Evolutionary conservation across 106 monocot species (phyloP), one percentile per base, ranked within the genome.

Genomic region (Allium sativum): DNA sequence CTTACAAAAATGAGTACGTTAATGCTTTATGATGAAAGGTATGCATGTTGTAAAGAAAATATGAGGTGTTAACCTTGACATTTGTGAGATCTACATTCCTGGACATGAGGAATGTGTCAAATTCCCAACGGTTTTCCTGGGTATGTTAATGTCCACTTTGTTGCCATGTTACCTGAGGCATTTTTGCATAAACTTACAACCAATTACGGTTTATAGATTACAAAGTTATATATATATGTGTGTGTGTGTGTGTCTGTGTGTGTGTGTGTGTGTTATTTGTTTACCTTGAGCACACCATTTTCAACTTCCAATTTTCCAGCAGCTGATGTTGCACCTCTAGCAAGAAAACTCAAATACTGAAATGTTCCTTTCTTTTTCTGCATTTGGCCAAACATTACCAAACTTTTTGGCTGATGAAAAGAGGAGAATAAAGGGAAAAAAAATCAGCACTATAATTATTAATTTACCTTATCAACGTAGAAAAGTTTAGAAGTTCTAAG

Each of bases 61-160:
- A 65, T 52, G 22, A n/a, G 6, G 41, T 8, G 4, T 21, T 64
- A 64, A 53, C 93, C 87, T 82, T 79, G 22, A 93, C 84, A 64
- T 88, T 69, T 8, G 79, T 82, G 56, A 93, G 87, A 75, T 93
- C 84, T 6, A 93, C 82, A 59, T 73, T 70, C 44, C 79, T 79
- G 18, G 84, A 75, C 72, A 72, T 57, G 44, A 93, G 88, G 62
- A 77, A 88, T 62, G 42, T 76, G 62, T 79, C 69, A 48, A 93
- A 80, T 40, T 88, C 84, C 57, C 71, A 76, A 45, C 84, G 88
- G 58, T 93, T 93, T 47, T 81, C 82, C 64, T 82, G 77, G 0
- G 88, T 93, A 12, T 79, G 78, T 53, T 93, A 93, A 44, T 93
- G 93, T 10, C 93, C 93, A 55, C 93, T 93, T 57, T 88, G 87